A percentile compares a stretch with the other conserved stretches of the same genome.
Evolutionary conservation across 177 flowering plant species (phyloP).

Genomic region (Telopea speciosissima): DNA sequence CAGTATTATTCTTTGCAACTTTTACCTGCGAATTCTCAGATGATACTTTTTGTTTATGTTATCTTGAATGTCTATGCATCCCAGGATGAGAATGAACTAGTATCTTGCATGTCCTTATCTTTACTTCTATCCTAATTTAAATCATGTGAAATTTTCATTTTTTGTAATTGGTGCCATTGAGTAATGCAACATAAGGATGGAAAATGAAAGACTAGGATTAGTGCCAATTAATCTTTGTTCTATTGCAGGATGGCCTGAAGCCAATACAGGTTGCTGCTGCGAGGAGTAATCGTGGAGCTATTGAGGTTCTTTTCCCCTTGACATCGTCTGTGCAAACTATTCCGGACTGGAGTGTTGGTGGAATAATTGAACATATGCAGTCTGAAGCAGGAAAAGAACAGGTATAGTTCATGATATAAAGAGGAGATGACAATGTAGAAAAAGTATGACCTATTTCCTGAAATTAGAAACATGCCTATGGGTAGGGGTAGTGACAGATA

Average conservation of each 20-base stretch:
- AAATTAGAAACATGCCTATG: not conserved
- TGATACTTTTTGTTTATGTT: no score
- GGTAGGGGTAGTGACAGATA: not conserved
- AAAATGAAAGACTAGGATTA: not conserved
- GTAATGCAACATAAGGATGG: not conserved
- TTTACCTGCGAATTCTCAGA: no score
- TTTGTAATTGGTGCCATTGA: no score
- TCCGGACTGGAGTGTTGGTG: slow-evolving; percentile 75
- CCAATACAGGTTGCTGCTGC: slow-evolving; percentile 86
- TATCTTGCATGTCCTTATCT: no score
- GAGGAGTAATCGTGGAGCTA: slow-evolving; percentile 57
- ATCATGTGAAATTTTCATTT: no score
- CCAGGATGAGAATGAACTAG: no score
- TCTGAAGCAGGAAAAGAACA: slow-evolving; percentile 37
- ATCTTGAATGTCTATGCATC: no score
- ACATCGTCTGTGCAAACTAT: slow-evolving; percentile 45
- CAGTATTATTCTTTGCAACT: no score
- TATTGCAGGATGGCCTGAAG: slow-evolving; percentile 69
- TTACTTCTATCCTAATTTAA: no score
- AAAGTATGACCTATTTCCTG: no score
- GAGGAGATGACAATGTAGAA: not conserved
- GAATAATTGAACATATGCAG: slow-evolving; percentile 64
- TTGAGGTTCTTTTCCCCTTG: slow-evolving; percentile 70
- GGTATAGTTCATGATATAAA: slow-evolving; percentile 26
- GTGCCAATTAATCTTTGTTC: not conserved